A percentile compares a stretch with the other conserved stretches of the same genome.
Evolutionary conservation across 2,329 filamentous ascomycete species (phyloP).

Genomic region (Sporothrix variecibatus): DNA sequence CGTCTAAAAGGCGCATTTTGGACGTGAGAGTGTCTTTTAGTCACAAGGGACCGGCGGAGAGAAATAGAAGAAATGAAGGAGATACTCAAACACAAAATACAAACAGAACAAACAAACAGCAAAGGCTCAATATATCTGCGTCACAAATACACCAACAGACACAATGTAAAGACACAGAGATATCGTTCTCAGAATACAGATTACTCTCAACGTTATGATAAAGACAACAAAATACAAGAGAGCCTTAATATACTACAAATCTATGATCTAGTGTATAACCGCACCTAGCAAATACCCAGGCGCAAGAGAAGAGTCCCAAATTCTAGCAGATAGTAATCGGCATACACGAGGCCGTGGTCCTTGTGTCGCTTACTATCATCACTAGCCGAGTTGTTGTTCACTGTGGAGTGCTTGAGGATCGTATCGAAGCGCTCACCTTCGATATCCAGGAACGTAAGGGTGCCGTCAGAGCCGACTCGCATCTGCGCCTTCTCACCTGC

Average conservation of each 20-base stretch:
- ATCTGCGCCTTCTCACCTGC: not conserved
- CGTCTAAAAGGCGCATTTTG: not conserved
- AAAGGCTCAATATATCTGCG: too few relatives aligned
- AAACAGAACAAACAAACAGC: too few relatives aligned
- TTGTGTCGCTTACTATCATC: not conserved
- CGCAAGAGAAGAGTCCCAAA: slow-evolving; percentile 16
- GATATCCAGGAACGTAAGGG: not conserved
- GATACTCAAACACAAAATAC: too few relatives aligned
- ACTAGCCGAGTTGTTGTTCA: not conserved
- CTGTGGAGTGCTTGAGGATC: not conserved
- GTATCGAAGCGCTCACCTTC: not conserved
- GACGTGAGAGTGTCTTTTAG: not conserved
- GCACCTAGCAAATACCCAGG: not conserved
- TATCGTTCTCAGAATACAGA: too few relatives aligned
- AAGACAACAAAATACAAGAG: not conserved
- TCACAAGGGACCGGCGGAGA: too few relatives aligned
- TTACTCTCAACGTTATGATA: not conserved
- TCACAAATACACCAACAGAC: too few relatives aligned
- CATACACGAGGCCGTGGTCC: slow-evolving; percentile 6
- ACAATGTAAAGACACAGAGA: too few relatives aligned
- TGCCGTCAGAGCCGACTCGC: not conserved
- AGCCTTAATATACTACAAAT: not conserved
- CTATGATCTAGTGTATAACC: not conserved
- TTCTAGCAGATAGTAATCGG: slow-evolving; percentile 15
- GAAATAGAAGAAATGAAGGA: too few relatives aligned